Evolutionary conservation across 2,329 filamentous ascomycete genomes (phyloP).

Genomic region (Pseudogymnoascus sp.): DNA sequence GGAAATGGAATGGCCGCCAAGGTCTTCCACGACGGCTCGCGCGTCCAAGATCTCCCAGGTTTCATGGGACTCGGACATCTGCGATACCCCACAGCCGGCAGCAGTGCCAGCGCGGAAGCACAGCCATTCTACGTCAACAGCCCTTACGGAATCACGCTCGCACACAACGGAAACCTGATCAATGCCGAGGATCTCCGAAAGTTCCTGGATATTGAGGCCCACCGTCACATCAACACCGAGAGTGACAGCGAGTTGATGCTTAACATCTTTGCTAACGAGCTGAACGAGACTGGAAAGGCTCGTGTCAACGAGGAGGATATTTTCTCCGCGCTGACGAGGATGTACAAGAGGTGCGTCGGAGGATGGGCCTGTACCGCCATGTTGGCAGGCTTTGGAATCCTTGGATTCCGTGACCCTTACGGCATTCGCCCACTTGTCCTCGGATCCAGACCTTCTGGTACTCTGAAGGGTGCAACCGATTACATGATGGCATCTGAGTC

Average conservation of each 20-base stretch:
- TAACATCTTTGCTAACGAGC: constrained; percentile 78
- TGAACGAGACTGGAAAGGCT: constrained; percentile 72
- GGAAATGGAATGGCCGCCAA: constrained; percentile 80
- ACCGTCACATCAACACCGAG: constrained; percentile 60
- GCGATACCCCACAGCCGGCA: constrained; percentile 83
- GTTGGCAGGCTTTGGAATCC: constrained; percentile 71
- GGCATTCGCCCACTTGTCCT: constrained; percentile 78
- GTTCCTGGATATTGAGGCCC: constrained; percentile 36
- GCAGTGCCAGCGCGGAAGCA: constrained; percentile 73
- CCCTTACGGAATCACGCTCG: constrained; percentile 73
- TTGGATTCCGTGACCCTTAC: constrained; percentile 71
- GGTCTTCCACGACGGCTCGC: constrained; percentile 74
- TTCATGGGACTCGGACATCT: constrained; percentile 83
- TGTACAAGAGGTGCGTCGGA: constrained; percentile 66
- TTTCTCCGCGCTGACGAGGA: constrained; percentile 61
- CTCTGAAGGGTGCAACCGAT: constrained; percentile 56
- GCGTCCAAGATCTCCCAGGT: constrained; percentile 66
- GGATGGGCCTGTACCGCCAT: constrained; percentile 76
- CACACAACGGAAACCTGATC: constrained; percentile 85
- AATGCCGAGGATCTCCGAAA: constrained; percentile 59
- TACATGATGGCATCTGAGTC: constrained; percentile 92
- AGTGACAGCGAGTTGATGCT: constrained; percentile 82
- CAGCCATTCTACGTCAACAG: constrained; percentile 91
- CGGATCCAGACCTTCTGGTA: constrained; percentile 62
- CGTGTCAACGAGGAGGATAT: constrained; percentile 72